These are phyloP conservation scores for Zangia roseola DNA, from an alignment of 768 basidiomycete genomes.

Conservation along the genomic window DNA sequence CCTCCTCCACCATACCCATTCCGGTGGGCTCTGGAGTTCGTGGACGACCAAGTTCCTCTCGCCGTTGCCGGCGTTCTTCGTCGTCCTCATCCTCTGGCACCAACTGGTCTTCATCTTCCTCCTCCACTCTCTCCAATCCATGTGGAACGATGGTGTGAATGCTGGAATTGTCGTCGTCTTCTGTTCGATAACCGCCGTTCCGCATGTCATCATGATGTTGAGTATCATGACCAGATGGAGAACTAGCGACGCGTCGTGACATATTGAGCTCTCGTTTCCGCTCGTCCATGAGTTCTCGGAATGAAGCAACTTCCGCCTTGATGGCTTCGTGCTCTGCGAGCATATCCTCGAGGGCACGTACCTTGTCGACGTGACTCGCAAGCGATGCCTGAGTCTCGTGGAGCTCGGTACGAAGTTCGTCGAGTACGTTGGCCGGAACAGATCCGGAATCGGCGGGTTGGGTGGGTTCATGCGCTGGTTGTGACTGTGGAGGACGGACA, in stretches of 20 bases:
- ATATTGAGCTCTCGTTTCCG: constrained; percentile 50
- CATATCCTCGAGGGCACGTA: constrained; percentile 77
- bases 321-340: constrained; percentile 83
- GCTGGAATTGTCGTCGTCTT: constrained; percentile 72
- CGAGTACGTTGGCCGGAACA: constrained; percentile 33
- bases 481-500: constrained; percentile 45
- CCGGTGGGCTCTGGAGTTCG: constrained; percentile 78
- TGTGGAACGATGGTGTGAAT: constrained; percentile 69
- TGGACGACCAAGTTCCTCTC: constrained; percentile 66
- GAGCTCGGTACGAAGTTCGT: constrained; percentile 78
- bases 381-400: constrained; percentile 81
- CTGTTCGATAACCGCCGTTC: constrained; percentile 34
- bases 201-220: constrained; percentile 20
- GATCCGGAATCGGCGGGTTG: constrained; percentile 30
- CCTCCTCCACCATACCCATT: constrained; percentile 49
- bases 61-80: constrained; percentile 44
- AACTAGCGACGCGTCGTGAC: constrained; percentile 20
- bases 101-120: constrained; percentile 67
- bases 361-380: constrained; percentile 75
- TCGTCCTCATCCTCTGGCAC: constrained; percentile 40
- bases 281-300: constrained; percentile 73
- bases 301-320: constrained; percentile 68
- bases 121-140: constrained; percentile 68
- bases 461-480: constrained; percentile 21
- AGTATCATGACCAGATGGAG: constrained; percentile 23